These are phyloP conservation scores for Candida nitratophila DNA, from an alignment of 805 yeast species.

Conservation along the genomic window DNA sequence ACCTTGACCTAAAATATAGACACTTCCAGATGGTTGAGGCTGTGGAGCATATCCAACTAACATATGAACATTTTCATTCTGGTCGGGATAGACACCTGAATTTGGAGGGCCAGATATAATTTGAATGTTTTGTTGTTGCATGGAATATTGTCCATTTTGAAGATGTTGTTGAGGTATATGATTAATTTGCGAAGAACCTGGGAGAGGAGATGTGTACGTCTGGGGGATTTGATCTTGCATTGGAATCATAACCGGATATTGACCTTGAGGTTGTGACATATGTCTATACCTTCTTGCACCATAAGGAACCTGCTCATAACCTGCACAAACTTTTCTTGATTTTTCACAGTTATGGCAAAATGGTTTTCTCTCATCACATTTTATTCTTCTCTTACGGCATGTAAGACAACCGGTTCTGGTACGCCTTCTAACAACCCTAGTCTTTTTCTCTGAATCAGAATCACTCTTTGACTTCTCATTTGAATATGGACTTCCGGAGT, in stretches of 20 bases:
- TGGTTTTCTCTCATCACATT: conserved; percentile 72
- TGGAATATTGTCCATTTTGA: background rate
- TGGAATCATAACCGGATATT: background rate
- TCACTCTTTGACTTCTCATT: background rate
- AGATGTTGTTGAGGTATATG: background rate
- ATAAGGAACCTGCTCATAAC: conserved; percentile 43
- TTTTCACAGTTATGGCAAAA: conserved; percentile 62
- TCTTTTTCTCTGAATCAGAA: background rate
- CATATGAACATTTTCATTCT: background rate
- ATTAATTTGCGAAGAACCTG: too few relatives aligned
- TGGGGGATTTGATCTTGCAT: background rate
- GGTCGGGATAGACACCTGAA: background rate
- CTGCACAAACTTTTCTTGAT: conserved; percentile 58
- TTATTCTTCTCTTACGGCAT: conserved; percentile 62
- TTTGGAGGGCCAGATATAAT: background rate
- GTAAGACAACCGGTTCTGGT: conserved; percentile 74
- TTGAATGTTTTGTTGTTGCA: conserved; percentile 1
- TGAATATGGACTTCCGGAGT: background rate
- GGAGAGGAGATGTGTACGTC: too few relatives aligned
- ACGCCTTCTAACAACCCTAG: conserved; percentile 44
- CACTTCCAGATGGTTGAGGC: background rate
- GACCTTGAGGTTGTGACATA: conserved; percentile 13
- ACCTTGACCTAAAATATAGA: background rate
- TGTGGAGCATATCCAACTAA: background rate
- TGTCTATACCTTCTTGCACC: conserved; percentile 21